Percentiles rank a stretch among this genome's conserved stretches.
These are phyloP conservation scores for Wakefieldia striispora DNA, from an alignment of 768 basidiomycete genomes.

Conservation along the genomic window DNA sequence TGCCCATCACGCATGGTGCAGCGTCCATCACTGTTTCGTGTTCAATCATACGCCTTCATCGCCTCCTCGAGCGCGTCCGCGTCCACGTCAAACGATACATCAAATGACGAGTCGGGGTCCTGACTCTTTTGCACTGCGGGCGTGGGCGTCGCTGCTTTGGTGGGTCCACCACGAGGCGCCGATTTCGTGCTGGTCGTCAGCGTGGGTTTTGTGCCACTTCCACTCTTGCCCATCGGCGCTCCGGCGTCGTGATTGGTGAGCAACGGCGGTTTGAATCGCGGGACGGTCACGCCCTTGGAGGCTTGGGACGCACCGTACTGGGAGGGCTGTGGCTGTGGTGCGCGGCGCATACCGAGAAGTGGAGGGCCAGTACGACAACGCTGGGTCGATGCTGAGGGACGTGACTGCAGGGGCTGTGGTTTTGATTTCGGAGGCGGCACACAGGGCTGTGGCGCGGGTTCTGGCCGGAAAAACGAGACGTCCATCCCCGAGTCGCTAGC, in stretches of 20 bases:
- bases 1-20: too few relatives aligned
- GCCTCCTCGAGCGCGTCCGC: slow-evolving; percentile 29
- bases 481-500: slow-evolving; percentile 17
- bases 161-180: background rate
- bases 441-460: background rate
- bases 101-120: slow-evolving; percentile 32
- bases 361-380: slow-evolving; percentile 21
- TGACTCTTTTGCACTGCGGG: background rate
- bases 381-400: slow-evolving; percentile 10
- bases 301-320: slow-evolving; percentile 22
- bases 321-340: slow-evolving; percentile 12
- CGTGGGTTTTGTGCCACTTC: background rate
- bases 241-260: slow-evolving; percentile 3
- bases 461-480: slow-evolving; percentile 12
- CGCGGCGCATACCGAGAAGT: slow-evolving; percentile 30
- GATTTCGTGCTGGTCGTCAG: background rate
- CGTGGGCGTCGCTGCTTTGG: background rate
- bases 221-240: background rate
- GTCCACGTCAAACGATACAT: slow-evolving; percentile 32
- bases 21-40: too few relatives aligned
- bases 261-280: slow-evolving; percentile 31
- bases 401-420: slow-evolving; percentile 1
- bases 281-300: slow-evolving; percentile 14
- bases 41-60: slow-evolving; percentile 31
- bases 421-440: background rate